phyloP scores from a whole-genome alignment of 2,329 filamentous ascomycete species.

The Leptodontidium sp. region DNA sequence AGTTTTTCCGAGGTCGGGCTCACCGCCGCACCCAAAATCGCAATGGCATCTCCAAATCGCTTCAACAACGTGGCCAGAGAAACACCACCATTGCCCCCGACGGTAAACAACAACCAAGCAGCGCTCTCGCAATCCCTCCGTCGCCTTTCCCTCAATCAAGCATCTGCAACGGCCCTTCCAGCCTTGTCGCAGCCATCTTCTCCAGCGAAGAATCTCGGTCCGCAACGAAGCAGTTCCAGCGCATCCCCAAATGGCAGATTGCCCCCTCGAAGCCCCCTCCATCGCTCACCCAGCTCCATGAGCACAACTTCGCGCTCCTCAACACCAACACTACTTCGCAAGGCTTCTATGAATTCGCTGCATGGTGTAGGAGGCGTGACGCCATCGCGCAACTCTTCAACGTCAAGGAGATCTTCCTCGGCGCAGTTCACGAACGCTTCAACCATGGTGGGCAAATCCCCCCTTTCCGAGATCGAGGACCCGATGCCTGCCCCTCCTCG shows the following conservation, averaged over 20 bases:
- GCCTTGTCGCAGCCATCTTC: conserved; percentile 33
- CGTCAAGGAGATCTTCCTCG: conserved; percentile 54
- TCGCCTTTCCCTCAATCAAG: conserved; percentile 49
- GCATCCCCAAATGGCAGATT: conserved; percentile 41
- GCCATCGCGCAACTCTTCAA: conserved; percentile 46
- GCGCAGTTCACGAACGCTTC: conserved; percentile 49
- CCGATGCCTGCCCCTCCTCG: conserved; percentile 47
- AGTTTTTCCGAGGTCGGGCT: conserved; percentile 13
- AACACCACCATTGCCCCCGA: conserved; percentile 28
- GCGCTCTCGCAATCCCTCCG: conserved; percentile 49
- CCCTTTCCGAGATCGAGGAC: conserved; percentile 49
- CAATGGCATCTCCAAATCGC: conserved; percentile 26
- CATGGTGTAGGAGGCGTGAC: conserved; percentile 49
- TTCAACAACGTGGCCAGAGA: conserved; percentile 28
- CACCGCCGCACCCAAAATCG: conserved; percentile 9
- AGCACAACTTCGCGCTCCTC: conserved; percentile 51
- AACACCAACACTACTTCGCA: conserved; percentile 52
- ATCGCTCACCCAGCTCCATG: conserved; percentile 53
- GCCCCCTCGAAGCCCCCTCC: conserved; percentile 45
- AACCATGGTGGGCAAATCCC: conserved; percentile 50
- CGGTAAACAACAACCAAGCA: conserved; percentile 36
- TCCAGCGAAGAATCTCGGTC: conserved; percentile 26
- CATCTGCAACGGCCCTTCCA: conserved; percentile 33
- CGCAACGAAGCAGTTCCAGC: conserved; percentile 32
- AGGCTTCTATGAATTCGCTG: conserved; percentile 54